Percentiles rank a stretch among this genome's conserved stretches.
These are phyloP conservation scores for Hamamelis virginiana DNA, from an alignment of 164 flowering plant genomes.

Conservation along the genomic window DNA sequence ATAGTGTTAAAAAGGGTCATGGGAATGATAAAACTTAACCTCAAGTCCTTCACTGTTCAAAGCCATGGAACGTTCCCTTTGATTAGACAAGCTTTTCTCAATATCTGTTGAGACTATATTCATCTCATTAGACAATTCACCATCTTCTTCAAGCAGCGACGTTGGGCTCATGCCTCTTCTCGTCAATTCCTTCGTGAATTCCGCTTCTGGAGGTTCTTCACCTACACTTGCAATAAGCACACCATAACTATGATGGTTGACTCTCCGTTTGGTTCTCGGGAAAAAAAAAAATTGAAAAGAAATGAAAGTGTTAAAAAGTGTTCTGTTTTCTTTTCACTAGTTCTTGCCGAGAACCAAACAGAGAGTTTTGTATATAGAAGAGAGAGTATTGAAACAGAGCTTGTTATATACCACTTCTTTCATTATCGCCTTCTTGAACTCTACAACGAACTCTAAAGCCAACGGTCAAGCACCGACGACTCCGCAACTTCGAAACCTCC, in stretches of 20 bases:
- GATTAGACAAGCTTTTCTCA: background rate
- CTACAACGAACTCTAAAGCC: background rate
- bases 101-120: background rate
- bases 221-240: background rate
- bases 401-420: background rate
- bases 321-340: background rate
- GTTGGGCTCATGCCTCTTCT: background rate
- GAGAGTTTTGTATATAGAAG: background rate
- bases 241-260: background rate
- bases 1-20: background rate
- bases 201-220: background rate
- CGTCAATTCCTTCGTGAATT: background rate
- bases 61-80: constrained; percentile 6
- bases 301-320: too few relatives aligned
- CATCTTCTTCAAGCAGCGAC: background rate
- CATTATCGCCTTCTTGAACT: background rate
- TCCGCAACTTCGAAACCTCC: background rate
- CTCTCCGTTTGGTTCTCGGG: too few relatives aligned
- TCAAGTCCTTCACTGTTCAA: constrained; percentile 7
- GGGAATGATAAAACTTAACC: background rate
- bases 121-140: background rate
- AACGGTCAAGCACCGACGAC: background rate
- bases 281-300: background rate
- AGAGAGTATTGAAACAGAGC: background rate
- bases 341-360: background rate